A percentile compares a stretch with the other conserved stretches of the same genome.
These are phyloP conservation scores for Iberis pinnata DNA, from an alignment of 345 rosid genomes.

Conservation along the genomic window DNA sequence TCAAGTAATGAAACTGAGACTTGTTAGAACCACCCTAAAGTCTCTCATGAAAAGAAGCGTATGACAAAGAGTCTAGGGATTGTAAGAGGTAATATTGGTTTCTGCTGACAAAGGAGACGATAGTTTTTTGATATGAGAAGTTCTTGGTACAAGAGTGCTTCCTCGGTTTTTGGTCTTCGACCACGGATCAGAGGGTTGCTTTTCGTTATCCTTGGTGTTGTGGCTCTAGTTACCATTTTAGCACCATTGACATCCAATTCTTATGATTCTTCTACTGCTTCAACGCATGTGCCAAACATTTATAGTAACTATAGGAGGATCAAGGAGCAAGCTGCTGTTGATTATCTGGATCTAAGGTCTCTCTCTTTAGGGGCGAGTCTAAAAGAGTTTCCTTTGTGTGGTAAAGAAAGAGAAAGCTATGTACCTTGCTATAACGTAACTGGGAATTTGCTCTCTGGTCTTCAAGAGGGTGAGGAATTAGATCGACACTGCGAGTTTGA, in stretches of 20 bases:
- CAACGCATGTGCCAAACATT: constrained; percentile 41
- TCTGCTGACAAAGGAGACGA: background rate
- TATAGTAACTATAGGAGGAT: constrained; percentile 74
- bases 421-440: constrained; percentile 90
- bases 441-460: constrained; percentile 62
- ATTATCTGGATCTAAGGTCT: constrained; percentile 68
- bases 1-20: constrained; percentile 16
- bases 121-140: constrained; percentile 86
- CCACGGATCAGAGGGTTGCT: constrained; percentile 58
- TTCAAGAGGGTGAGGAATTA: constrained; percentile 75
- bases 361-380: constrained; percentile 49
- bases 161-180: constrained; percentile 59
- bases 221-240: constrained; percentile 59
- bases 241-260: constrained; percentile 57
- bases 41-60: too few relatives aligned
- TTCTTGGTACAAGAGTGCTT: constrained; percentile 57
- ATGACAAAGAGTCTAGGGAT: constrained; percentile 32
- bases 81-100: constrained; percentile 22
- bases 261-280: constrained; percentile 41
- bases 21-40: constrained; percentile 27
- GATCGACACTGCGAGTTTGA: constrained; percentile 85
- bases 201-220: constrained; percentile 52
- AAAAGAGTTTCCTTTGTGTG: constrained; percentile 65
- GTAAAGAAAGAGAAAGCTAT: constrained; percentile 79
- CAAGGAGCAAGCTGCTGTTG: constrained; percentile 85